These are phyloP conservation scores for Penicillium sp. DNA, from an alignment of 2,329 filamentous ascomycete genomes.

Conservation along the genomic window DNA sequence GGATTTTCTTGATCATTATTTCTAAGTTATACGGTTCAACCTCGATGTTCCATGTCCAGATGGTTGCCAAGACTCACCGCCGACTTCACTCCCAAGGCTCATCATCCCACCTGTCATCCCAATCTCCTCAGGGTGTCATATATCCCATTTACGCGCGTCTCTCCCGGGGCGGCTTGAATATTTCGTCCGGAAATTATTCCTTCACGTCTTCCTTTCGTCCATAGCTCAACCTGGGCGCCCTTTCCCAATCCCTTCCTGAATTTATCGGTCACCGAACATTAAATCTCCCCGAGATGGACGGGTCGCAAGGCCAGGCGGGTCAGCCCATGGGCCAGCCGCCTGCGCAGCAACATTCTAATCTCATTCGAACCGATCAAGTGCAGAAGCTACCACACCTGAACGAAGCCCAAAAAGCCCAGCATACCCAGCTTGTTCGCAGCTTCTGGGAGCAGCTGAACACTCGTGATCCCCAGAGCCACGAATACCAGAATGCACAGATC, in stretches of 20 bases:
- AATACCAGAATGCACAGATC: conserved; percentile 51
- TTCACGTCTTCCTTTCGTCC: neutral
- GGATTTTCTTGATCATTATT: too few relatives aligned
- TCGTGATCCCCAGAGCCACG: conserved; percentile 48
- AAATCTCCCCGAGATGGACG: conserved; percentile 29
- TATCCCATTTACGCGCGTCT: neutral
- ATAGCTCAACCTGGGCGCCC: neutral
- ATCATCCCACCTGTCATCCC: neutral
- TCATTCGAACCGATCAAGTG: conserved; percentile 56
- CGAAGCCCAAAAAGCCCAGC: conserved; percentile 56
- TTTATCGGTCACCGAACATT: neutral
- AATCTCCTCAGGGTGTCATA: neutral
- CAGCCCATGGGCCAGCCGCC: conserved; percentile 35
- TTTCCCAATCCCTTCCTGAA: neutral
- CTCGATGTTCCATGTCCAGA: neutral
- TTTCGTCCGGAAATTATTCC: neutral
- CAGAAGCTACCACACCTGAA: conserved; percentile 54
- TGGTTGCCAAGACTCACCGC: conserved; percentile 10
- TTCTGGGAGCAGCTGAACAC: conserved; percentile 56
- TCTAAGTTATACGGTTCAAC: neutral
- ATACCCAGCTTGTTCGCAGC: conserved; percentile 53
- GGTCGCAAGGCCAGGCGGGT: conserved; percentile 29
- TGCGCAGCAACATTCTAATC: conserved; percentile 45
- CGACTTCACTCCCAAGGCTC: conserved; percentile 5
- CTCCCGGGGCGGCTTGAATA: neutral